phyloP scores from a whole-genome alignment of 1,139 yeast genomes.

The Pichia inconspicua region DNA sequence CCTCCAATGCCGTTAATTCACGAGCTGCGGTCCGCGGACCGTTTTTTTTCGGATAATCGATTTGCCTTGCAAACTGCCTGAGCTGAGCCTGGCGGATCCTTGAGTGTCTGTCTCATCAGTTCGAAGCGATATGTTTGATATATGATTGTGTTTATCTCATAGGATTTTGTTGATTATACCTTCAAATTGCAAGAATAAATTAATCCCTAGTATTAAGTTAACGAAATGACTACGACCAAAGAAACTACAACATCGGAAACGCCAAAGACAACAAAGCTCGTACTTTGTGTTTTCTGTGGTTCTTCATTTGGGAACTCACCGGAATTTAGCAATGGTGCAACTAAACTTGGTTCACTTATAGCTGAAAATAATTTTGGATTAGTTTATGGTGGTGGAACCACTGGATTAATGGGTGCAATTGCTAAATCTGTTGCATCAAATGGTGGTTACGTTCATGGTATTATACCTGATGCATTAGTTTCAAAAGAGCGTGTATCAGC shows the following conservation, averaged over 20 bases:
- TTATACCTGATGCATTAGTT: slow-evolving; percentile 77
- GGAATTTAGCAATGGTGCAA: slow-evolving; percentile 46
- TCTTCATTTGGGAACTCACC: slow-evolving; percentile 63
- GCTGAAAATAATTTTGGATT: slow-evolving; percentile 62
- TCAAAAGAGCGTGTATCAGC: slow-evolving; percentile 56
- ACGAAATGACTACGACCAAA: slow-evolving; percentile 69
- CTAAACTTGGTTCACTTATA: slow-evolving; percentile 49
- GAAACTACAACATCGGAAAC: background rate
- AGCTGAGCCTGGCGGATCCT: too few relatives aligned
- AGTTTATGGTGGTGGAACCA: slow-evolving; percentile 89
- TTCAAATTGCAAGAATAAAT: too few relatives aligned
- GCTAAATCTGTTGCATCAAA: slow-evolving; percentile 63
- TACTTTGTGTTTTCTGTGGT: slow-evolving; percentile 78
- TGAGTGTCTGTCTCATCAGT: background rate
- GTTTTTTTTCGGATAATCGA: too few relatives aligned
- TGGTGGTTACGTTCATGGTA: slow-evolving; percentile 77
- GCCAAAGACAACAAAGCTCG: slow-evolving; percentile 30
- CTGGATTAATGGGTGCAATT: slow-evolving; percentile 79
- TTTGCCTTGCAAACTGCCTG: too few relatives aligned
- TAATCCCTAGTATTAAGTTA: slow-evolving; percentile 35
- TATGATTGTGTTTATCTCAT: too few relatives aligned
- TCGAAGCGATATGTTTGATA: too few relatives aligned
- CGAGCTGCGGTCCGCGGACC: too few relatives aligned
- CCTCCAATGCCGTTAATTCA: too few relatives aligned
- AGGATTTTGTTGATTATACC: too few relatives aligned